A percentile compares a stretch with the other conserved stretches of the same genome.
phyloP scores from a whole-genome alignment of 2,329 filamentous ascomycete species.

The Apiospora pterosperma region DNA sequence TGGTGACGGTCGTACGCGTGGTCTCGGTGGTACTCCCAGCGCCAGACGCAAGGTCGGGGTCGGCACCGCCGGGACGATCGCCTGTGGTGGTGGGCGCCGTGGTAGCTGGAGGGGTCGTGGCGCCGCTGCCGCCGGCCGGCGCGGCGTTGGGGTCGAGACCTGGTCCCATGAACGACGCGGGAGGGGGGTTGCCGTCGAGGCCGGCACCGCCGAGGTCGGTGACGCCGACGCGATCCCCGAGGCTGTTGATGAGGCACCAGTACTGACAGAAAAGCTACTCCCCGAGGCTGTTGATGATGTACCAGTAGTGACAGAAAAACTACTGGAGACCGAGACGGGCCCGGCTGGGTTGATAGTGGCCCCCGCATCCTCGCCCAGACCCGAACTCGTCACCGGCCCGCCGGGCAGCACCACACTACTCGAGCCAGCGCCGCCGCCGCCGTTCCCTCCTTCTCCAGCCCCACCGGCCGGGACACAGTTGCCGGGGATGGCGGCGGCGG shows the following conservation, averaged over 20 bases:
- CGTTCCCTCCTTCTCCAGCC: not conserved
- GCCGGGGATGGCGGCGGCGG: not conserved
- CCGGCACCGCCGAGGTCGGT: not conserved
- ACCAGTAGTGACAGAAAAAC: not conserved
- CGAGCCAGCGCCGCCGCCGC: not conserved
- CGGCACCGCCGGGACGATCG: no score
- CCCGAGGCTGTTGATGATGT: not conserved
- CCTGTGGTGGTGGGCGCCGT: not conserved
- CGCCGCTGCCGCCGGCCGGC: not conserved
- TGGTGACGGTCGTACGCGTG: constrained; percentile 15
- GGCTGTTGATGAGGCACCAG: not conserved
- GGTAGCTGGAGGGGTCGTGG: not conserved
- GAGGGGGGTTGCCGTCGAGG: not conserved
- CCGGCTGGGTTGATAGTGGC: constrained; percentile 3
- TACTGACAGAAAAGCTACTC: not conserved
- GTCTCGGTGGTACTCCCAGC: not conserved
- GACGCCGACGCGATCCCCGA: not conserved
- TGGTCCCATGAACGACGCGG: not conserved
- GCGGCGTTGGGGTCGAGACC: not conserved
- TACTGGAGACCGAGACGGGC: not conserved
- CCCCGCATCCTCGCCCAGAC: not conserved
- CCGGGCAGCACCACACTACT: constrained; percentile 7
- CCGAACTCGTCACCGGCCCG: constrained; percentile 5
- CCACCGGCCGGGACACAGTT: not conserved
- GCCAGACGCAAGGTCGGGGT: not conserved